Base-by-base conservation (phyloP, 129 eudicot species). In the Dittrichia graveolens region DNA sequence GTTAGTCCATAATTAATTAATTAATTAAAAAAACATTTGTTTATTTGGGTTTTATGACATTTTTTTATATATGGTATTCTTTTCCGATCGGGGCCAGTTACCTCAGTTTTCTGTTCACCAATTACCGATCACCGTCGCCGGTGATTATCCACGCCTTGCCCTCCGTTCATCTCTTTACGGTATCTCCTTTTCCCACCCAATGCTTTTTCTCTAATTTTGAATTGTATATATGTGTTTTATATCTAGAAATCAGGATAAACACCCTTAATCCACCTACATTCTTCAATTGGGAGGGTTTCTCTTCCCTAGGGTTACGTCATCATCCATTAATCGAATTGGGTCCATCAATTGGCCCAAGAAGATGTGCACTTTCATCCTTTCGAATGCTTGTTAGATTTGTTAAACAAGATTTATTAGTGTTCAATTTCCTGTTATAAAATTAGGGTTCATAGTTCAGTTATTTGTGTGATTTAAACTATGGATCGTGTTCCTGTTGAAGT, bases 401-500 rank as follows among this genome's bases (percentile, higher is more conserved):
- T 24, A 24, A 24, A 24, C 31, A 24, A 24, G 31, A 24, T 24
- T 24, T 24, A 24, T 24, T 24, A 24, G 31, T 24, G 31, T 24
- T 24, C n/a, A n/a, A n/a, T 65, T 52, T 76, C 69, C 15, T n/a
- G 39, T 61, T 24, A 9, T 77, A 61, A 38, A 71, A 14, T 78
- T 62, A 81, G 75, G 75, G 75, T 39, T 72, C 49, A 39, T 41
- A 67, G 35, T 53, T 43, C 35, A 55, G 24, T 12, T 9, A 43
- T 70, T 54, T 54, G 24, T 11, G 49, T 37, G n/a, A 48, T 71
- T 54, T 14, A 34, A 38, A 31, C 59, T n/a, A 91, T 88, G 97
- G 89, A 91, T 79, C 46, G 47, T 62, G 78, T 87, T 66, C 97
- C 97, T 43, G 91, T 91, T 72, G 95, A 91, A 83, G 91, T 91